Evolutionary conservation across 805 yeast genomes (phyloP), one percentile per base, ranked within the genome.

Genomic region (Naumovozyma dairenensis): DNA sequence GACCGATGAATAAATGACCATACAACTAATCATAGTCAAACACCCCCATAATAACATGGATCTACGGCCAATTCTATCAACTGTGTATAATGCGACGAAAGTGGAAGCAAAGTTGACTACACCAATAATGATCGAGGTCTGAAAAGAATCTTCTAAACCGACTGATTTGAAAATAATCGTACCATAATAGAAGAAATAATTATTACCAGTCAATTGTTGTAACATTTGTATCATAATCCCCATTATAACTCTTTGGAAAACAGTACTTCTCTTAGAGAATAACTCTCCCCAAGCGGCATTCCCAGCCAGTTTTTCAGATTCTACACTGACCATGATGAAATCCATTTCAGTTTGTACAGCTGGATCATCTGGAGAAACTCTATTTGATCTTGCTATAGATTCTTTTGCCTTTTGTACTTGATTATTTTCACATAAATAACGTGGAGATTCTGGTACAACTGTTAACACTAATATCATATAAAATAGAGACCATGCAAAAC

Each of bases 371-470:
- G 58, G 40, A 6, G 66, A 45, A 25, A 69, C 66, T 51, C 69
- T 74, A 66, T 77, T 77, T 33, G 76, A 68, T 43, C 55, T 68
- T 18, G 78, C 77, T 39, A 79, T 57, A 15, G 82, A 69, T 21
- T 49, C 51, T 55, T 66, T 72, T 34, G 84, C 85, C 38, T 74
- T 80, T 26, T 77, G 84, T 25, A 71, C 49, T 46, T 60, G 67
- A 35, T 64, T 67, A 37, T 59, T 60, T 59, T 72, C 76, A 37
- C 73, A 65, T 55, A 78, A 64, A 60, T 55, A 79, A 59, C 85
- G 66, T 46, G 85, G 82, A 14, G 84, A 76, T 62, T 79, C 86
- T 29, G 85, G 85, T 71, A 77, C 76, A 45, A 69, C 66, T n/a
- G 47, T 38, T 59, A 61, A 55, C 43, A 57, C 64, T n/a, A 38